Evolutionary conservation across 164 flowering plant species (phyloP), one percentile per base, ranked within the genome.

Genomic region (Nymphaea colorata): DNA sequence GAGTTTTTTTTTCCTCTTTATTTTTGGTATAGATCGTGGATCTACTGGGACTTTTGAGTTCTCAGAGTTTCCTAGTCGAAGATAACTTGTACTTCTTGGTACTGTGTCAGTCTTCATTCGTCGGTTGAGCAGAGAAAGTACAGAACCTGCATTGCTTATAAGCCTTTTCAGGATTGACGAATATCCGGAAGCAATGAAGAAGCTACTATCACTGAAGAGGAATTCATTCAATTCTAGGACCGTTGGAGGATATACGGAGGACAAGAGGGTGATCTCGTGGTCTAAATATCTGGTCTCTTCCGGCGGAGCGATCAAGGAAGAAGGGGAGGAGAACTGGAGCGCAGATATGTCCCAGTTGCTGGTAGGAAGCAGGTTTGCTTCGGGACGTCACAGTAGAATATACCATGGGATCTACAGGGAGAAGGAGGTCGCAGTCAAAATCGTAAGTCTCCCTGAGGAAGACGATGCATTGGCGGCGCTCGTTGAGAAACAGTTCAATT

Each of bases 371-470:
- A 88, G 82, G 61, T 90, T 90, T 69, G 97, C 97, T 2, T 76
- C 92, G 0, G 97, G 97, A n/a, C 70, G 92, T 62, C 97, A 88
- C 59, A 90, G 97, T 64, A 78, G 97, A 81, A 88, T 90, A 60
- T 90, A 90, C 65, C 80, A 85, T 71, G 97, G 97, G 62, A 71
- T 87, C 16, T 90, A 90, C 69, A 87, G 85, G 79, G 85, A 82
- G 66, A 78, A 72, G 51, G 92, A 90, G 68, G 94, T 88, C 42
- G 97, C 97, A 0, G 42, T 61, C 64, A 91, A 91, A 85, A 83
- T 91, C 14, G 71, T 88, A 5, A 91, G 95, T 70, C 88, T 86
- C 74, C 93, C 97, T 1, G 88, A 88, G 75, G 95, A 91, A 66
- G 91, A 91, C 59, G 82, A 73, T 53, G 42, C 69, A 59, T 77